These are phyloP conservation scores for Aspergillus sp. DNA, from an alignment of 2,329 filamentous ascomycete genomes.

Conservation along the genomic window DNA sequence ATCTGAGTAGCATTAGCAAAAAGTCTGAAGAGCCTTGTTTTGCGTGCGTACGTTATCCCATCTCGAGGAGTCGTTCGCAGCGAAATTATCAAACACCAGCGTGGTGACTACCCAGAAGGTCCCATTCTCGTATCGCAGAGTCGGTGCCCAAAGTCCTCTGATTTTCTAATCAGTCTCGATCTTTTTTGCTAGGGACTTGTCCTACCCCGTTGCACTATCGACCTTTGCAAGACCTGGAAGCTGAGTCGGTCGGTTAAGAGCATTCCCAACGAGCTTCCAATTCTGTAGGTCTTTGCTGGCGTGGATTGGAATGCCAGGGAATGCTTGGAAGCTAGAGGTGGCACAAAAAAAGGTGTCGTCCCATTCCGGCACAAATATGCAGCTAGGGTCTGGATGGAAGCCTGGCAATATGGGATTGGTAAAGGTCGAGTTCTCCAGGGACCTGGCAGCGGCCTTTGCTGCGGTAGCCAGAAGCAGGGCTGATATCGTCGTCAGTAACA, in stretches of 20 bases:
- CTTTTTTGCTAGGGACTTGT: too few species aligned
- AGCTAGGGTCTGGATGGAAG: slow-evolving; percentile 49
- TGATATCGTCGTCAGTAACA: too few species aligned
- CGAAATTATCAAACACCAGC: neutral
- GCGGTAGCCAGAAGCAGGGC: too few species aligned
- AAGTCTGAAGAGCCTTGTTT: too few species aligned
- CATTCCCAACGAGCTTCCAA: slow-evolving; percentile 20
- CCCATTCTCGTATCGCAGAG: slow-evolving; percentile 40
- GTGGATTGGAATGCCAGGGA: slow-evolving; percentile 49
- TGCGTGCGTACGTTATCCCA: too few species aligned
- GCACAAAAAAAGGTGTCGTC: slow-evolving; percentile 48
- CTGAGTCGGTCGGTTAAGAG: slow-evolving; percentile 30
- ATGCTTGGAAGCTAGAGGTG: slow-evolving; percentile 46
- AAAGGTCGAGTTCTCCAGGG: neutral
- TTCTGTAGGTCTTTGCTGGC: slow-evolving; percentile 42
- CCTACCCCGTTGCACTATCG: too few species aligned
- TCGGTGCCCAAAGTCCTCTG: slow-evolving; percentile 43
- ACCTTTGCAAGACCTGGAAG: slow-evolving; percentile 14
- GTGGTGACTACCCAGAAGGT: slow-evolving; percentile 30
- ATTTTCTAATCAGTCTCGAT: too few species aligned
- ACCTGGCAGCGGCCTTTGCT: too few species aligned
- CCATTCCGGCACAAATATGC: slow-evolving; percentile 37
- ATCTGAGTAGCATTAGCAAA: too few species aligned
- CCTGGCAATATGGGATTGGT: slow-evolving; percentile 43
- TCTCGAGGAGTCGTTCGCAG: too few species aligned